Evolutionary conservation across 2,329 filamentous ascomycete species (phyloP).

Genomic region (Aspergillus sp.): DNA sequence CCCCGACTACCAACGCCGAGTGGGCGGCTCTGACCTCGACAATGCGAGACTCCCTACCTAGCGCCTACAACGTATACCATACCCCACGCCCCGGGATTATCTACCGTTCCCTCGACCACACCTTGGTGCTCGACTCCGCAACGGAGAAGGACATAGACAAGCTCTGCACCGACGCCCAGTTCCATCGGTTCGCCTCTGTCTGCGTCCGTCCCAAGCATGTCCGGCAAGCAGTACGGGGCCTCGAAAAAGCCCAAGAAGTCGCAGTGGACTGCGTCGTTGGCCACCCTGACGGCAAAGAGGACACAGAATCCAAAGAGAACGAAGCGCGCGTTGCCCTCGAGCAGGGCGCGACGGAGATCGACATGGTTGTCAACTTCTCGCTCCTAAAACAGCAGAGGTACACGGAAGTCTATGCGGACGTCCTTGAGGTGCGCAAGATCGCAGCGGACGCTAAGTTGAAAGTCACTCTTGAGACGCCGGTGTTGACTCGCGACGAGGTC

Average conservation of each 20-base stretch:
- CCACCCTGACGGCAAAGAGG: constrained; percentile 54
- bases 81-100: constrained; percentile 20
- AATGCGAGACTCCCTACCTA: constrained; percentile 20
- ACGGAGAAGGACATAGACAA: constrained; percentile 45
- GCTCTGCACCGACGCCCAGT: constrained; percentile 50
- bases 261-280: constrained; percentile 53
- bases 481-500: constrained; percentile 44
- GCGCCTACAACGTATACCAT: constrained; percentile 14
- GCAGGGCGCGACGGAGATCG: constrained; percentile 50
- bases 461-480: constrained; percentile 54
- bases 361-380: constrained; percentile 53
- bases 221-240: constrained; percentile 42
- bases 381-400: constrained; percentile 42
- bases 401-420: constrained; percentile 46
- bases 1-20: constrained; percentile 25
- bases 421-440: constrained; percentile 46
- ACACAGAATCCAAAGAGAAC: constrained; percentile 44
- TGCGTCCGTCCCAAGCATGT: constrained; percentile 52
- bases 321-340: constrained; percentile 46
- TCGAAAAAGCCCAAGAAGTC: constrained; percentile 40
- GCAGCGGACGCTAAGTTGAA: constrained; percentile 43
- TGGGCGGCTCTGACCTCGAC: constrained; percentile 26
- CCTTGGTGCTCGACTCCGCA: constrained; percentile 35
- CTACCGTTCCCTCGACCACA: constrained; percentile 38
- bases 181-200: constrained; percentile 42